Base-by-base conservation (phyloP, 2,329 filamentous ascomycete genomes). In the Thelonectria blattea region DNA sequence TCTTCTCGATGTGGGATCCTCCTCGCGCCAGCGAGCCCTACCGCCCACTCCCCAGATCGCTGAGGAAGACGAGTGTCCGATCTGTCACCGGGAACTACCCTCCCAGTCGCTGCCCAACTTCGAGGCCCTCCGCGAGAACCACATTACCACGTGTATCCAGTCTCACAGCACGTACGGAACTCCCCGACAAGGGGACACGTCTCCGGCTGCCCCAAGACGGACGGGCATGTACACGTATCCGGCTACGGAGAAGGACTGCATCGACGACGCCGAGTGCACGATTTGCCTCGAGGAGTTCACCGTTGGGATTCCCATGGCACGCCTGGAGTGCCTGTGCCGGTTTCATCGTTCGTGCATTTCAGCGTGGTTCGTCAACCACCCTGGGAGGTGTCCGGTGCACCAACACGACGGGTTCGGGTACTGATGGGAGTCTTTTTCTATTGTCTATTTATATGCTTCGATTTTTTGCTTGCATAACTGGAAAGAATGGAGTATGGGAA, bases 41-140 rank as follows among this genome's bases (percentile, higher is more conserved):
- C 79, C 77, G 1, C 79, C 77, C 4, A 80, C 79, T 11, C 81
- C 78, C 1, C 85, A 83, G 57, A 81, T 85, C 68, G 80, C 82
- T 6, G 91, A 93, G 72, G 91, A 93, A 71, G 91, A 93, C 71
- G 89, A 92, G 68, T 94, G 91, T 63, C 91, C 91, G 0, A 84
- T 93, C 46, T 94, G 91, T 68, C 90, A 91, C 69, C 77, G 80
- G 39, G 89, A 92, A 74, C 80, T 93, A 3, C 90, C 91, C 0
- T 83, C 85, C 2, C 79, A 80, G 17, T 74, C 73, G 5, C 77
- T 88, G 2, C 73, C 81, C 2, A 81, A 87, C 62, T 85, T 78
- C 57, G 85, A 88, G 68, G 65, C 73, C 3, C 76, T 84, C 12
- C 81, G 87, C 32, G 85, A 87, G 67, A 73, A 78, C 30, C 87